Base-by-base conservation (phyloP, 2,329 filamentous ascomycete species). In the Exophiala oligosperma region DNA sequence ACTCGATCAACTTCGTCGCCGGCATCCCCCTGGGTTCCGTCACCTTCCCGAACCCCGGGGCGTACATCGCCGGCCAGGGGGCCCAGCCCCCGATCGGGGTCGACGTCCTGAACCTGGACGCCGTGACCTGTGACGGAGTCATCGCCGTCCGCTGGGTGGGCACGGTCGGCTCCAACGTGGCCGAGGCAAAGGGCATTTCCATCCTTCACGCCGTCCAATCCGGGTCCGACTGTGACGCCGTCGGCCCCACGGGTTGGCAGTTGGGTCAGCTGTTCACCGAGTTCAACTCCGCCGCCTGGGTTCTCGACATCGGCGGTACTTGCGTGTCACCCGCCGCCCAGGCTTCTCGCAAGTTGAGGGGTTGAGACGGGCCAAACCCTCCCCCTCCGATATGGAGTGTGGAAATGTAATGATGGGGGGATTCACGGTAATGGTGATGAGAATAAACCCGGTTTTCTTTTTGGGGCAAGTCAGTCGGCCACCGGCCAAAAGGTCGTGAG, bases 131-230 rank as follows among this genome's bases (percentile, higher is more conserved):
- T 59, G 60, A 70, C 49, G 63, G 63, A 37, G 66, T 69, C 51
- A 66, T 74, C 23, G 64, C 66, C 7, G 38, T 73, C n/a, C 64
- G 71, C 53, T 75, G 72, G 71, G 63, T 64, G 32, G 69, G 67
- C 41, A 67, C 62, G 24, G 57, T 58, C 4, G 63, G 63, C 8
- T 2, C 28, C 35, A 46, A 61, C 17, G 59, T 51, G 11, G 41
- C 59, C 49, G 60, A 64, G 9, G 68, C 68, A n/a, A 66, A 68
- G 17, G 72, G 72, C 26, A 68, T 74, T 52, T 68, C 68, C 23
- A 67, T 72, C 52, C 59, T 72, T 24, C 62, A 65, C 26, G 63
- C 66, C 23, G 49, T 57, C 46, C 41, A 60, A 32, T 54, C 53
- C 29, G 61, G 59, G 12, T 35, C 49, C 6, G 56, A 59, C 17